Evolutionary conservation across 768 basidiomycete species (phyloP).

Genomic region (Dioszegia crocea): DNA sequence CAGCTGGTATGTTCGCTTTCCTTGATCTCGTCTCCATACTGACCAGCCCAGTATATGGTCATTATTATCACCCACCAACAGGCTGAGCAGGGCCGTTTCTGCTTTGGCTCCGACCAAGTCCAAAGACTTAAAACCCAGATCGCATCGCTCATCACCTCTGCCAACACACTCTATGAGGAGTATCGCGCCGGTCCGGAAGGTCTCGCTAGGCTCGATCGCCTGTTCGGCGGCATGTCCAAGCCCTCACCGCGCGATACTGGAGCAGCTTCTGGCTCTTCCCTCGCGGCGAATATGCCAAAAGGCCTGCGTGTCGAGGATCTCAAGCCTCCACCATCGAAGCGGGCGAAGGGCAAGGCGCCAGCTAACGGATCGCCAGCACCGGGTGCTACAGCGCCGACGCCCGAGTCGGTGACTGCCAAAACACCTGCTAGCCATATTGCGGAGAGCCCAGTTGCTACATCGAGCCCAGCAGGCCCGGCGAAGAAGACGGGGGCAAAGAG

Average conservation of each 20-base stretch:
- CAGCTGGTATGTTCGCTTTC: neutral
- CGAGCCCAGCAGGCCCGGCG: neutral
- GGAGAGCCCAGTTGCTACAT: constrained; percentile 2
- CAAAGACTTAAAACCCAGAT: constrained; percentile 3
- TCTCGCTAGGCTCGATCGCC: neutral
- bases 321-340: constrained; percentile 37
- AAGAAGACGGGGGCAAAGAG: constrained; percentile 3
- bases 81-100: constrained; percentile 15
- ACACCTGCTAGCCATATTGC: constrained; percentile 6
- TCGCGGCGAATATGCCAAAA: constrained; percentile 27
- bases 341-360: constrained; percentile 12
- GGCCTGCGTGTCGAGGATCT: constrained; percentile 40
- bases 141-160: constrained; percentile 1
- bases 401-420: constrained; percentile 1
- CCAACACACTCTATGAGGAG: constrained; percentile 12
- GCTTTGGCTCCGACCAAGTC: constrained; percentile 8
- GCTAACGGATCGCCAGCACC: constrained; percentile 20
- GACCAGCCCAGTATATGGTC: constrained; percentile 16
- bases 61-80: constrained; percentile 12
- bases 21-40: neutral
- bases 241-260: neutral
- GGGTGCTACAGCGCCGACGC: constrained; percentile 8
- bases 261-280: neutral
- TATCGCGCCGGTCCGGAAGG: constrained; percentile 11
- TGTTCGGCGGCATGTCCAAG: neutral